Percentiles rank a stretch among this genome's conserved stretches.
These are phyloP conservation scores for Neckera pumila DNA, from an alignment of 225 moss, liverwort and hornwort genomes.

Conservation along the genomic window DNA sequence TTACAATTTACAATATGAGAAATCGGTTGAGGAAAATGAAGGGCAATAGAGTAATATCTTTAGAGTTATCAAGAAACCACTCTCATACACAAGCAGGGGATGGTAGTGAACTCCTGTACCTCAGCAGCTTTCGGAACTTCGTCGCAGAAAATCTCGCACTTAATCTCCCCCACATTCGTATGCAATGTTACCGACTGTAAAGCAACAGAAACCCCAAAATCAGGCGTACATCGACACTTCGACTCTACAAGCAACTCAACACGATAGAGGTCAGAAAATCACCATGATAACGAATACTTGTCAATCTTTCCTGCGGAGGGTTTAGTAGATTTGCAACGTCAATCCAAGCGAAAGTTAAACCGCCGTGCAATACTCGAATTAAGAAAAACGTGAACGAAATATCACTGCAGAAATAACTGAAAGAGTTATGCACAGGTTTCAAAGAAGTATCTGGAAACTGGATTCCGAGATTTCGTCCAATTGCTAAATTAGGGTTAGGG, in stretches of 20 bases:
- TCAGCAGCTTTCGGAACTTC: constrained; percentile 96
- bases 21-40: neutral
- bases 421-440: neutral
- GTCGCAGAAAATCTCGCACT: constrained; percentile 94
- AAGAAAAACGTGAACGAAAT: neutral
- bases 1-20: neutral
- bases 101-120: constrained; percentile 17
- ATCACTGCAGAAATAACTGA: neutral
- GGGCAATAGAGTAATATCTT: neutral
- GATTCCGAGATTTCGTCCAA: neutral
- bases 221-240: neutral
- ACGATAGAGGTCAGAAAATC: neutral
- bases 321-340: neutral
- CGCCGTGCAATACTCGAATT: neutral
- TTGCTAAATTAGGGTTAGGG: constrained; percentile 18
- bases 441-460: neutral
- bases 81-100: neutral
- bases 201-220: neutral
- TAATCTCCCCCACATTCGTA: constrained; percentile 92
- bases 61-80: neutral
- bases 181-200: constrained; percentile 93
- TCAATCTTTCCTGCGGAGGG: neutral
- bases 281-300: constrained; percentile 9
- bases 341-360: neutral
- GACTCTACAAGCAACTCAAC: neutral